Evolutionary conservation across 108 stramenopile genomes (phyloP).

Genomic region (Nannochloropsis oceanica): DNA sequence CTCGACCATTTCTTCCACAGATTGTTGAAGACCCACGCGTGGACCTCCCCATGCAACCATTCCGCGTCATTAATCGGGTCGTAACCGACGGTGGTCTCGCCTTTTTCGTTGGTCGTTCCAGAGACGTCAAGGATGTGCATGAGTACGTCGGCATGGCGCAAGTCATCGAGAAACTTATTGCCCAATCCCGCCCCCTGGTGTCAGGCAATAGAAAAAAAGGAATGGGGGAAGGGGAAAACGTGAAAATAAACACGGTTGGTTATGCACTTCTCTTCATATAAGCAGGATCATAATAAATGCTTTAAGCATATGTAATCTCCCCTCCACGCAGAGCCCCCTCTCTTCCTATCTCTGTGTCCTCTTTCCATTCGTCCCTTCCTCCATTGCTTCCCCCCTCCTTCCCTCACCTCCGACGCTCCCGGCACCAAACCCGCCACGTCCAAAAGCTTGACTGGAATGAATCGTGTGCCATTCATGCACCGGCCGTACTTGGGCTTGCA

Average conservation of each 20-base stretch:
- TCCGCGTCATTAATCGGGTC: neutral
- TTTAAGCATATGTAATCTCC: no score
- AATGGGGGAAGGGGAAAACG: neutral
- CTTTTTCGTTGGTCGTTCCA: neutral
- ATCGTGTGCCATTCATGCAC: neutral
- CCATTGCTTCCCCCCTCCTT: no score
- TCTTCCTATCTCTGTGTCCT: neutral
- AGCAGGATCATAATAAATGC: neutral
- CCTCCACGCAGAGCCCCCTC: no score
- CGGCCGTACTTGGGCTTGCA: neutral
- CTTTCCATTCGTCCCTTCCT: neutral
- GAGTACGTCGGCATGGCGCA: neutral
- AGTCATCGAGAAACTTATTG: neutral
- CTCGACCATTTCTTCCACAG: neutral
- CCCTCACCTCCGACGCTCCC: neutral
- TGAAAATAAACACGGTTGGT: neutral
- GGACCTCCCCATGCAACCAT: neutral
- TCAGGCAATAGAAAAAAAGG: neutral
- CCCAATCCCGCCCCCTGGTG: neutral
- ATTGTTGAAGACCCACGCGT: neutral
- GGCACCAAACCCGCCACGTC: neutral
- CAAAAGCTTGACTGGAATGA: neutral
- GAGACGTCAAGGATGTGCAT: neutral
- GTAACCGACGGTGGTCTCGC: neutral
- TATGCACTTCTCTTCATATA: no score